Percentiles rank a stretch among this genome's conserved stretches.
phyloP scores from a whole-genome alignment of 306 rosid genomes.

The Cajanus cajan region DNA sequence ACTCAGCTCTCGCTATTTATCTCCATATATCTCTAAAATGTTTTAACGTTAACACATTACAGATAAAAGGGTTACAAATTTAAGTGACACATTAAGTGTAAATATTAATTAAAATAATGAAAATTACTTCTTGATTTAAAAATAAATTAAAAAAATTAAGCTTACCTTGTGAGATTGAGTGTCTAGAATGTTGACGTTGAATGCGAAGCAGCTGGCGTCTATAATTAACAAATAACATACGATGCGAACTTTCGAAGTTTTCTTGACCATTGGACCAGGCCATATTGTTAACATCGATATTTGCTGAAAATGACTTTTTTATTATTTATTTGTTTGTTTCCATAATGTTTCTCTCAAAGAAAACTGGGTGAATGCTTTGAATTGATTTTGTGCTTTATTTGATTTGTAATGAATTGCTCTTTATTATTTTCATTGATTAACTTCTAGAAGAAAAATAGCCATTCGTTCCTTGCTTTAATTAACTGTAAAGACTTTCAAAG shows the following conservation, averaged over 20 bases:
- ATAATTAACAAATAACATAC: background rate
- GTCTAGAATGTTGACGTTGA: background rate
- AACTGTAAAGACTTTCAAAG: background rate
- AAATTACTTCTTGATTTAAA: background rate
- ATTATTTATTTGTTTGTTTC: background rate
- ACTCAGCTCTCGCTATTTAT: too few relatives aligned
- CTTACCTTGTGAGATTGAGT: background rate
- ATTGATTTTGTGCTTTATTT: background rate
- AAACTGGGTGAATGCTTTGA: background rate
- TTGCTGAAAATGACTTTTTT: background rate
- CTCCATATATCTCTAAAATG: too few relatives aligned
- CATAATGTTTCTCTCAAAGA: background rate
- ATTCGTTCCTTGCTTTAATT: background rate
- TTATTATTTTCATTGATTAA: background rate
- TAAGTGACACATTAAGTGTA: background rate
- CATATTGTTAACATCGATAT: background rate
- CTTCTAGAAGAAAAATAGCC: background rate
- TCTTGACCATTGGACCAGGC: conserved; percentile 28
- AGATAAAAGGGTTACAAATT: too few relatives aligned
- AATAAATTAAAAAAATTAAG: background rate
- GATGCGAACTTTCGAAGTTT: conserved; percentile 6
- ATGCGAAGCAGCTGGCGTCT: background rate
- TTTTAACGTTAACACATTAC: too few relatives aligned
- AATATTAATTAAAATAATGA: background rate
- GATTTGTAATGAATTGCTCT: background rate